Evolutionary conservation across 345 rosid species (phyloP).

Genomic region (Citrus medica): DNA sequence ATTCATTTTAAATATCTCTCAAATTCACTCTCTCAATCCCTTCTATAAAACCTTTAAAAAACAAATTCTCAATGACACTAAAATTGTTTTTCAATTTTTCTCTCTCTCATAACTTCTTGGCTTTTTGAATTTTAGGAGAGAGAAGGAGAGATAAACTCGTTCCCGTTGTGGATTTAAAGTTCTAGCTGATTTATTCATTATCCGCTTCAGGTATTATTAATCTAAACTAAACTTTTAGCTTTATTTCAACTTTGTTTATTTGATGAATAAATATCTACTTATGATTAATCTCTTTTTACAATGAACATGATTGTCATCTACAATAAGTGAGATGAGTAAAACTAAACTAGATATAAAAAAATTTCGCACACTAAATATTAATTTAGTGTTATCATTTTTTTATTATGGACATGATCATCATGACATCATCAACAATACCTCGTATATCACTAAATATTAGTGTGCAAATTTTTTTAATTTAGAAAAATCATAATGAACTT

Average conservation of each 20-base stretch:
- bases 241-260: background rate
- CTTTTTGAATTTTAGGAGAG: background rate
- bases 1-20: background rate
- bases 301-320: too few relatives aligned
- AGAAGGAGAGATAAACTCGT: slow-evolving; percentile 19
- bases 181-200: slow-evolving; percentile 1
- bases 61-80: background rate
- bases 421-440: too few relatives aligned
- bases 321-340: too few relatives aligned
- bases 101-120: background rate
- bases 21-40: background rate
- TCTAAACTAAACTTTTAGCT: background rate
- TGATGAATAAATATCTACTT: slow-evolving; percentile 13
- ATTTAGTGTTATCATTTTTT: too few relatives aligned
- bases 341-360: too few relatives aligned
- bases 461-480: too few relatives aligned
- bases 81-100: background rate
- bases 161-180: background rate
- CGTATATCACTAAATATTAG: too few relatives aligned
- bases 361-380: too few relatives aligned
- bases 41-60: background rate
- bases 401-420: too few relatives aligned
- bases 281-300: background rate
- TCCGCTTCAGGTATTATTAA: slow-evolving; percentile 23
- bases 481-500: too few relatives aligned